Evolutionary conservation across 768 basidiomycete genomes (phyloP), one percentile per base, ranked within the genome.

Genomic region (Nidularia pulvinata): DNA sequence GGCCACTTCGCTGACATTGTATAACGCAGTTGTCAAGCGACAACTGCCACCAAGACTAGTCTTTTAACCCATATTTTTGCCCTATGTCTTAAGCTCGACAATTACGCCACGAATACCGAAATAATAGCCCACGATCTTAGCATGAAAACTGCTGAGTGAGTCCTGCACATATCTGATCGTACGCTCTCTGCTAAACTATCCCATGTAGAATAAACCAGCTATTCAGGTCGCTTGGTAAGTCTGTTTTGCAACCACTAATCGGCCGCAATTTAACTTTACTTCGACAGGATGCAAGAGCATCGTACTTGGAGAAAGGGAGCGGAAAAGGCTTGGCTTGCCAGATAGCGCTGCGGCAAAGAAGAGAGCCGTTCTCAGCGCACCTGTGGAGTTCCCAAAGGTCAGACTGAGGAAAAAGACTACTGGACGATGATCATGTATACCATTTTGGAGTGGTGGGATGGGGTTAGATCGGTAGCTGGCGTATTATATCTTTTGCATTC

Each of bases 321-420:
- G 93, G 6, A 83, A 85, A 54, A 76, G 79, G 56, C 74, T 90
- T 36, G 89, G 91, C 7, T 70, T 94, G 16, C 78, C 87, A 0
- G 79, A 86, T 46, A 78, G 75, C 33, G 83, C 81, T 2, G 85
- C 78, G 6, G 81, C 81, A 36, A 78, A 78, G 42, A 90, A 89
- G 63, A 79, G 86, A 50, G 95, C 94, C 0, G 73, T 88, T 1
- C 75, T 98, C 51, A 82, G 72, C 43, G 81, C 84, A 0, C 95
- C 95, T 2, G 77, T 96, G 1, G 76, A 81, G 56, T 97, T 97
- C 71, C 95, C 94, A 0, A 91, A 89, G 63, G 77, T 80, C 19
- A 67, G 69, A 53, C 62, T 69, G 47, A 71, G 70, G 63, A 70
- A 71, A 61, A 74, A 68, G 56, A 67, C 60, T 55, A 49, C 22